These are phyloP conservation scores for Ilex asprella DNA, from an alignment of 257 asterid genomes.

Conservation along the genomic window DNA sequence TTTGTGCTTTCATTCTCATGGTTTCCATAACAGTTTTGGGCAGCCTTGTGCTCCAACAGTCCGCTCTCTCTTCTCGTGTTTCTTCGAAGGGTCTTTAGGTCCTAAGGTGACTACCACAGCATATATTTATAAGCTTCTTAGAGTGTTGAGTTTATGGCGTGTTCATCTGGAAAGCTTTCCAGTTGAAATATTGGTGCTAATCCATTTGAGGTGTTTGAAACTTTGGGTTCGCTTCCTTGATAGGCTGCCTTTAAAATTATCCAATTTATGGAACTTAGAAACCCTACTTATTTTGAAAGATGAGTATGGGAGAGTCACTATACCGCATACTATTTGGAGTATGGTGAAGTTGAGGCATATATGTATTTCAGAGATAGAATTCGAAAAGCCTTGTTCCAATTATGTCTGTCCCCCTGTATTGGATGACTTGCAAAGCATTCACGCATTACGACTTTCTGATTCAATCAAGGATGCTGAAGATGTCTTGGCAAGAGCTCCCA, in stretches of 20 bases:
- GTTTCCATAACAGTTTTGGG: neutral
- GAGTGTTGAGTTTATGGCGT: neutral
- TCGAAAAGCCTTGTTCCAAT: neutral
- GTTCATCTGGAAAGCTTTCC: neutral
- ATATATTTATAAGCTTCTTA: slow-evolving; percentile 1
- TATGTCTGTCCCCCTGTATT: too few species aligned
- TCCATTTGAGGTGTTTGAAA: slow-evolving; percentile 4
- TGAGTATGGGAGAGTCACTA: neutral
- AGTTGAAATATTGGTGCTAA: slow-evolving; percentile 2
- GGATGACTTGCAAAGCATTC: neutral
- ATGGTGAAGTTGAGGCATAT: slow-evolving; percentile 4
- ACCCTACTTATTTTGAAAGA: neutral
- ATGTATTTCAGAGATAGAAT: neutral
- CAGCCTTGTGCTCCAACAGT: neutral
- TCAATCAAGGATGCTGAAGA: slow-evolving; percentile 2
- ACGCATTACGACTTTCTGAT: neutral
- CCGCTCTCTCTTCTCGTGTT: neutral
- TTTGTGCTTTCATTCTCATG: neutral
- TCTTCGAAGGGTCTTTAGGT: too few species aligned
- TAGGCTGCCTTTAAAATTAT: neutral
- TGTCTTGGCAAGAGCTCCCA: slow-evolving; percentile 1
- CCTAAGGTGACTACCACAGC: neutral
- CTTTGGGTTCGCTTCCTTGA: neutral
- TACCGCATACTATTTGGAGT: neutral
- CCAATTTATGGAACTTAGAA: slow-evolving; percentile 3